Conservation (phyloP, 202 grass and related monocot genomes). For the Musa balbisiana region DNA sequence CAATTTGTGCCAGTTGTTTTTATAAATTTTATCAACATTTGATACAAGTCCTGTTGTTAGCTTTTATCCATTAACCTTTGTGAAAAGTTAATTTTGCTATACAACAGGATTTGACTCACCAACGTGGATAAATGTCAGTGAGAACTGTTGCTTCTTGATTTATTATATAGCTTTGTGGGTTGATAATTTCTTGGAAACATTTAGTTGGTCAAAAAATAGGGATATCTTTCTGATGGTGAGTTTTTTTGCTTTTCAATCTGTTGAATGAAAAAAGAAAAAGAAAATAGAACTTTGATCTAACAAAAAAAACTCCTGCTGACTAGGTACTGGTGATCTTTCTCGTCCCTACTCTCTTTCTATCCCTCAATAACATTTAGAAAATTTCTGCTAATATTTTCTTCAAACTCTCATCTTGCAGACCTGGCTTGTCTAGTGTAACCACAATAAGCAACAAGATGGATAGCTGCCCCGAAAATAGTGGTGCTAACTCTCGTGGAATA, state of each 20-base stretch:
- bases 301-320: neutral
- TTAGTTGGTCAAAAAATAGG: neutral
- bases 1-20: no score
- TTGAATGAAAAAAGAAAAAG: no score
- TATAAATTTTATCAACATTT: no score
- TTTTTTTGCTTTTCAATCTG: neutral
- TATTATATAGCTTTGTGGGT: neutral
- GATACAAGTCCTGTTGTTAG: neutral
- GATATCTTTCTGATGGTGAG: neutral
- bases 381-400: neutral
- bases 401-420: conserved; percentile 27
- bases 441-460: conserved; percentile 56
- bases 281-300: no score
- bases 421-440: conserved; percentile 38
- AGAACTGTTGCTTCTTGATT: neutral
- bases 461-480: conserved; percentile 41
- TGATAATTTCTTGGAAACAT: neutral
- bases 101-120: no score
- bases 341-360: neutral
- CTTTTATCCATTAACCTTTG: neutral
- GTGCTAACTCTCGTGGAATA: conserved; percentile 35
- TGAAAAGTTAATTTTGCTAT: neutral
- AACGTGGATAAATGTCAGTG: neutral
- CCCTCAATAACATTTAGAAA: neutral
- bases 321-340: no score